These are phyloP conservation scores for Postia placenta DNA, from an alignment of 768 basidiomycete species.

Conservation along the genomic window DNA sequence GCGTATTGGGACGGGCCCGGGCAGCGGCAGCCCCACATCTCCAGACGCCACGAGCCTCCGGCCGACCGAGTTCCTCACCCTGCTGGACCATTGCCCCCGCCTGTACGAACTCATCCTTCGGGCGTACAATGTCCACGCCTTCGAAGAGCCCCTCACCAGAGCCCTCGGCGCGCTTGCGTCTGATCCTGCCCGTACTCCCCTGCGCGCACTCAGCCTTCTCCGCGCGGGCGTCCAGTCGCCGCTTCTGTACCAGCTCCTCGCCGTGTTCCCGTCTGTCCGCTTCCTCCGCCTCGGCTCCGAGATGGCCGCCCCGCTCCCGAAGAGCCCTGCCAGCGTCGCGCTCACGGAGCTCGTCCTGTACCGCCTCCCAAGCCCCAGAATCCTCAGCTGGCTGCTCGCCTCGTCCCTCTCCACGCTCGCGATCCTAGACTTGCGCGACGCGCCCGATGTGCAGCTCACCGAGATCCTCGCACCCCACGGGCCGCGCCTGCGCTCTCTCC, in stretches of 20 bases:
- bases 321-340: slow-evolving; percentile 13
- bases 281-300: slow-evolving; percentile 35
- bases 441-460: slow-evolving; percentile 22
- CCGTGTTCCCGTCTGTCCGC: slow-evolving; percentile 30
- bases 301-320: slow-evolving; percentile 29
- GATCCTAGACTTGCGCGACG: slow-evolving; percentile 36
- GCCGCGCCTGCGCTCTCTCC: slow-evolving; percentile 35
- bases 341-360: slow-evolving; percentile 38
- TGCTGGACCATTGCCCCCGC: slow-evolving; percentile 23
- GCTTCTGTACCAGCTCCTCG: slow-evolving; percentile 36
- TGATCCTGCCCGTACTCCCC: slow-evolving; percentile 13
- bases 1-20: not conserved
- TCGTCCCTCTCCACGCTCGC: slow-evolving; percentile 29
- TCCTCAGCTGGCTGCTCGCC: slow-evolving; percentile 35
- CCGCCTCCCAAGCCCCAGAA: slow-evolving; percentile 25
- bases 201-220: slow-evolving; percentile 29
- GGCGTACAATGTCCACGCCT: slow-evolving; percentile 21
- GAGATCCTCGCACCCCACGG: slow-evolving; percentile 24
- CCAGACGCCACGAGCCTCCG: not conserved
- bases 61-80: slow-evolving; percentile 9
- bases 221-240: slow-evolving; percentile 35
- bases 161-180: slow-evolving; percentile 20
- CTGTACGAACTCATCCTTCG: slow-evolving; percentile 30
- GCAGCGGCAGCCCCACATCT: no score
- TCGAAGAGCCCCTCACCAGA: slow-evolving; percentile 17